Evolutionary conservation across 345 rosid genomes (phyloP), one percentile per base, ranked within the genome.

Genomic region (Fremontodendron californicum): DNA sequence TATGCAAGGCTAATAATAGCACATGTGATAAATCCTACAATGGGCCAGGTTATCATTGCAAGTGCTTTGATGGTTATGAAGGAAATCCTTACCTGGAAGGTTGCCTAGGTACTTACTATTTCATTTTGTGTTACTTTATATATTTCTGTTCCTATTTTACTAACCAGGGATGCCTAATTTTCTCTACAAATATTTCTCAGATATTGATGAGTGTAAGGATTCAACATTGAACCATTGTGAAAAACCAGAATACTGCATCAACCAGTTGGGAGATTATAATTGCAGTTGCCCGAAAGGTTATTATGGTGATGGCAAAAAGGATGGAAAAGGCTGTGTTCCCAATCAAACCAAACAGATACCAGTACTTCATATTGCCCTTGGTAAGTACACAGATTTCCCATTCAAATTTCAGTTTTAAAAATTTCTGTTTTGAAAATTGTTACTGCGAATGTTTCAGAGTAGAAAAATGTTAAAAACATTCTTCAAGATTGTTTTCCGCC

Each of bases 241-340:
- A 40, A 68, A 23, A 42, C 67, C 40, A 31, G 67, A 31, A 12
- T 29, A 49, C 5, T 55, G 43, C 23, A 19, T 52, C 23, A 76
- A 81, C 37, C 21, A 42, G 31, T 65, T 1, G 0, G 88, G 93
- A 23, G 57, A 18, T 61, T 83, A 58, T 18, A 15, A 16, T 0
- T 89, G 93, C 58, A 9, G 8, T 0, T 88, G 91, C 78, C 76
- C 60, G 16, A 75, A 81, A 9, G 83, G 83, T 0, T 77, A 75
- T 67, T 39, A 64, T 4, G 87, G 87, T 0, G 77, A 85, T 18
- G 85, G 84, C 1, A 63, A 40, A 60, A 81, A 29, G 0, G 40
- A 6, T 25, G 83, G 82, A 64, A 25, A 7, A 29, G 8, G 68
- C 37, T 81, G 84, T 8, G 33, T n/a, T 2, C 13, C 40, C 2